These are phyloP conservation scores for Populus deltoides DNA, from an alignment of 345 rosid genomes.

Conservation along the genomic window DNA sequence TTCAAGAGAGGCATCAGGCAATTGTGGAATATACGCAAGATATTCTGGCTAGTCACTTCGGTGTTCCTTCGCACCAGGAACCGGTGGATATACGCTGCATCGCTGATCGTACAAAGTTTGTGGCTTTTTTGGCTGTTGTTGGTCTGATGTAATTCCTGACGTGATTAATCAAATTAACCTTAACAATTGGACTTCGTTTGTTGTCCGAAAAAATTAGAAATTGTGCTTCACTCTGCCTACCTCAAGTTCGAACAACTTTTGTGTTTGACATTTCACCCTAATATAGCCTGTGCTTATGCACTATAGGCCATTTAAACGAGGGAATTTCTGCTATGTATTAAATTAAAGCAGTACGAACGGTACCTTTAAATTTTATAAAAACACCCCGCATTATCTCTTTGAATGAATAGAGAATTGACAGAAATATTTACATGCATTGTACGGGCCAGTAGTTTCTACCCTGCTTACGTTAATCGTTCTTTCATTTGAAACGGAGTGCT, in stretches of 20 bases:
- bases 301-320: not conserved
- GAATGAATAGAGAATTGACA: too few species aligned
- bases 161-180: not conserved
- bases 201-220: too few species aligned
- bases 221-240: not conserved
- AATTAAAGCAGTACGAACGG: too few species aligned
- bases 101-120: not conserved
- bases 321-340: too few species aligned
- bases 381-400: too few species aligned
- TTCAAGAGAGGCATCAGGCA: not conserved
- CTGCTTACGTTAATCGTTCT: too few species aligned
- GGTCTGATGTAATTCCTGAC: not conserved
- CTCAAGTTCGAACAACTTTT: not conserved
- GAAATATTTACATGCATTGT: too few species aligned
- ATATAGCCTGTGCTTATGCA: not conserved
- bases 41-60: constrained; percentile 3
- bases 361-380: too few species aligned
- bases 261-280: not conserved
- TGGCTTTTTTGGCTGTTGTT: not conserved
- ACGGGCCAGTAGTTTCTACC: too few species aligned
- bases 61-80: not conserved
- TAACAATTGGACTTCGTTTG: not conserved
- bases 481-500: not conserved
- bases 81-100: not conserved
- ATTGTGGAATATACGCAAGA: constrained; percentile 33